A percentile compares a stretch with the other conserved stretches of the same genome.
These are phyloP conservation scores for Gomphus bonarii DNA, from an alignment of 1,284 basidiomycete genomes.

Conservation along the genomic window DNA sequence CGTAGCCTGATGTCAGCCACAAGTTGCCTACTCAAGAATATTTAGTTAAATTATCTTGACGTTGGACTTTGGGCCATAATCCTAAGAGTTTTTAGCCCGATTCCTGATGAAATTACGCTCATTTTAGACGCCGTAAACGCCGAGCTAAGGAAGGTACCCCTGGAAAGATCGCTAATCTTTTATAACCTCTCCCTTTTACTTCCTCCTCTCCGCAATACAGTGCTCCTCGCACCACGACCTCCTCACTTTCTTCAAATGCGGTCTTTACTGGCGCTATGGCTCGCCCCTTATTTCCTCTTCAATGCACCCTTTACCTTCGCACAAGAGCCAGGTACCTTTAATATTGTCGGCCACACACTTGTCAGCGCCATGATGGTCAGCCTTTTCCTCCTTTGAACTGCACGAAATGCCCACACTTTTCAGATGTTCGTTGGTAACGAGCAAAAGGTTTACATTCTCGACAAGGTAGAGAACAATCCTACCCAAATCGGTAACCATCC, in stretches of 20 bases:
- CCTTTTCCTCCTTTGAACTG: background rate
- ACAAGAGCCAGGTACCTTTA: constrained; percentile 27
- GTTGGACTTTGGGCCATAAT: too few relatives aligned
- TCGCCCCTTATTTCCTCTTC: constrained; percentile 5
- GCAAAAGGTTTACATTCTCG: constrained; percentile 45
- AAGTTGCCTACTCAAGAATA: too few relatives aligned
- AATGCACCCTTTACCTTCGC: background rate
- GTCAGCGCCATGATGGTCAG: constrained; percentile 41
- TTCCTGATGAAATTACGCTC: too few relatives aligned
- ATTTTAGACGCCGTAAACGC: too few relatives aligned
- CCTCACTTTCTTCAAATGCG: constrained; percentile 1
- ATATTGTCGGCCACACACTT: constrained; percentile 36
- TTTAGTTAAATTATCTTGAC: too few relatives aligned
- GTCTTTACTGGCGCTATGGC: constrained; percentile 6
- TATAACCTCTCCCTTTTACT: background rate
- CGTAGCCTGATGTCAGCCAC: too few relatives aligned
- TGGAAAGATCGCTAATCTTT: background rate
- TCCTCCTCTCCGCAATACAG: background rate
- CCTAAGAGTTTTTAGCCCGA: too few relatives aligned
- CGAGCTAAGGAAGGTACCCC: background rate
- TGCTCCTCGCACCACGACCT: background rate
- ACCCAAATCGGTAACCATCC: constrained; percentile 43
- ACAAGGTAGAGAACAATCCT: constrained; percentile 54
- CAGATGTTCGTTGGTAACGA: constrained; percentile 43
- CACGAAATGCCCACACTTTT: background rate